Conservation (phyloP, 2,329 filamentous ascomycete genomes). For the Fusarium armeniacum region DNA sequence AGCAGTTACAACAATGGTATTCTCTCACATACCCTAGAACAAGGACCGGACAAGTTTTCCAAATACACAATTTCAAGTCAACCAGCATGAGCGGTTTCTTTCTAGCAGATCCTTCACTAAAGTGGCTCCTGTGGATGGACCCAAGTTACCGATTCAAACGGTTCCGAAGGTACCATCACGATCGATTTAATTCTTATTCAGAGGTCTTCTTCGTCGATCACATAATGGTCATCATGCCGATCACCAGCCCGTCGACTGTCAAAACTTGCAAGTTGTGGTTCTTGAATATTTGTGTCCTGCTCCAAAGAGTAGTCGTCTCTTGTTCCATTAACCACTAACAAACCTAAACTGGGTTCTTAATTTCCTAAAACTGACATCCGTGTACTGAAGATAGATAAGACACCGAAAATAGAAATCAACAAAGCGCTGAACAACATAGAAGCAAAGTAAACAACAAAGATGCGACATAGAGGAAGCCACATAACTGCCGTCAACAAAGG, state of each 20-base stretch:
- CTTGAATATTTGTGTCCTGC: neutral
- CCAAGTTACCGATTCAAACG: conserved; percentile 7
- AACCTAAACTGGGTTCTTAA: conserved; percentile 1
- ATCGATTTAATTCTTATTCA: conserved; percentile 30
- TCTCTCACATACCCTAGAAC: neutral
- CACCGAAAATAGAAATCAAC: conserved; percentile 41
- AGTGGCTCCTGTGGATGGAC: neutral
- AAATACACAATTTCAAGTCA: neutral
- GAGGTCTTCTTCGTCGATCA: neutral
- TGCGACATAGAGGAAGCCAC: neutral
- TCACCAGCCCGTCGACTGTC: conserved; percentile 3
- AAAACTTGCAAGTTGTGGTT: conserved; percentile 18
- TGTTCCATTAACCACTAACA: conserved; percentile 7
- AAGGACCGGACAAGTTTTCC: neutral
- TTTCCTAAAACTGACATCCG: conserved; percentile 15
- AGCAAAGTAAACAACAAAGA: neutral
- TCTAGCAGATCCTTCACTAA: conserved; percentile 5
- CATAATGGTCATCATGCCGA: conserved; percentile 12
- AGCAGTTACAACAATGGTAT: neutral
- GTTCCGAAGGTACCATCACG: neutral
- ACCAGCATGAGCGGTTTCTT: conserved; percentile 4
- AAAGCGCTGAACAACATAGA: conserved; percentile 10
- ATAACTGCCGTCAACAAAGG: neutral
- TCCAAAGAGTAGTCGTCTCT: neutral
- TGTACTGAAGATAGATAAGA: neutral